Evolutionary conservation across 2,329 filamentous ascomycete genomes (phyloP).

Genomic region (Trichophyton verrucosum): DNA sequence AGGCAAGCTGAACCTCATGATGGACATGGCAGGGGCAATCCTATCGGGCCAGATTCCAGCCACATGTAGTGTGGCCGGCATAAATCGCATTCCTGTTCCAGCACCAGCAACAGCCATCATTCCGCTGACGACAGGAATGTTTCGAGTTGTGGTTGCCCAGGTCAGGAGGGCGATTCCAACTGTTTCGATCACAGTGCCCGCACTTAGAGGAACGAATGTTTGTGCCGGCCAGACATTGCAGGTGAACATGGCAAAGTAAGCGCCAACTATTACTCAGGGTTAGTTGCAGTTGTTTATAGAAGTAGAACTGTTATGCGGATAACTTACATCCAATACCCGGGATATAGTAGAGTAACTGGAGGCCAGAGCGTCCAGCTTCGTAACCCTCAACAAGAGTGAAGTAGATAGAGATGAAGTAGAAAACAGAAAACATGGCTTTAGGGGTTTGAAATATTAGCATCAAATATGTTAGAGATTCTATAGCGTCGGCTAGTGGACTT

Average conservation of each 20-base stretch:
- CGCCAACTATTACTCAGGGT: slow-evolving; percentile 33
- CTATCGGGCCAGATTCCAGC: slow-evolving; percentile 48
- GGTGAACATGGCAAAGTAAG: slow-evolving; percentile 45
- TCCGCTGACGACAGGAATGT: slow-evolving; percentile 44
- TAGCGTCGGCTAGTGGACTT: slow-evolving; percentile 16
- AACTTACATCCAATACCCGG: slow-evolving; percentile 47
- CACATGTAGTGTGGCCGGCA: slow-evolving; percentile 51
- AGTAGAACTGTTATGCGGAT: not conserved
- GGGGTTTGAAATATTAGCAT: slow-evolving; percentile 44
- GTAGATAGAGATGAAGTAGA: slow-evolving; percentile 59
- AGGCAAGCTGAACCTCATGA: slow-evolving; percentile 48
- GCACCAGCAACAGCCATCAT: slow-evolving; percentile 55
- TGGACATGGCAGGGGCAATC: slow-evolving; percentile 47
- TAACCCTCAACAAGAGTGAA: slow-evolving; percentile 51
- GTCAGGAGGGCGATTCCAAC: slow-evolving; percentile 47
- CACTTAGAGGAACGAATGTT: slow-evolving; percentile 47
- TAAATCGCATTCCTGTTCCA: slow-evolving; percentile 53
- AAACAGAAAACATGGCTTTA: slow-evolving; percentile 38
- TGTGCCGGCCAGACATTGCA: slow-evolving; percentile 51
- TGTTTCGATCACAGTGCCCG: slow-evolving; percentile 46
- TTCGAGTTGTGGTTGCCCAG: slow-evolving; percentile 42
- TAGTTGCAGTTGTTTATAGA: not conserved
- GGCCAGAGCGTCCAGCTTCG: slow-evolving; percentile 39
- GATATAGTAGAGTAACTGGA: slow-evolving; percentile 51
- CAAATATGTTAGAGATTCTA: slow-evolving; percentile 45